phyloP scores from a whole-genome alignment of 2,329 filamentous ascomycete species.

The Clathrospora elynae region DNA sequence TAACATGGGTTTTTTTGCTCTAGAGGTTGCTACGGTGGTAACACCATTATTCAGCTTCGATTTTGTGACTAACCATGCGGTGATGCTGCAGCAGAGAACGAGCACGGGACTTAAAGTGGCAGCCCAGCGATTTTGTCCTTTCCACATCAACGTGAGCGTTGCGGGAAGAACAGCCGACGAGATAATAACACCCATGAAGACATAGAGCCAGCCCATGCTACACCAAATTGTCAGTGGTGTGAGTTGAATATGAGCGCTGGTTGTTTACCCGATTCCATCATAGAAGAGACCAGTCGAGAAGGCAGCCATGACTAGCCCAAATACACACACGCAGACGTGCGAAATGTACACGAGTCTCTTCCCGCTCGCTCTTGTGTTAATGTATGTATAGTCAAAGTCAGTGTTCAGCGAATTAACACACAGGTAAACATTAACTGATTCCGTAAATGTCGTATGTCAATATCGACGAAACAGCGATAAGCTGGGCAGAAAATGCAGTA shows the following conservation, averaged over 20 bases:
- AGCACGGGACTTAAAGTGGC: constrained; percentile 70
- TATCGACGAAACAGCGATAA: constrained; percentile 76
- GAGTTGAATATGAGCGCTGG: not conserved
- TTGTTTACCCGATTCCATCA: constrained; percentile 33
- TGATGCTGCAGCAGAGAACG: constrained; percentile 70
- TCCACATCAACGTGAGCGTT: constrained; percentile 79
- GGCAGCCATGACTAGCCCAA: constrained; percentile 77
- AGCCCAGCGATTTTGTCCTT: constrained; percentile 75
- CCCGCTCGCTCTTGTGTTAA: constrained; percentile 76
- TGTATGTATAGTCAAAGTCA: constrained; percentile 69
- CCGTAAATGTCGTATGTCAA: constrained; percentile 88
- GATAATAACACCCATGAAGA: constrained; percentile 91
- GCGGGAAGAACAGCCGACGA: constrained; percentile 83
- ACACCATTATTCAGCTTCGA: constrained; percentile 42
- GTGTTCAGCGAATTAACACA: not conserved
- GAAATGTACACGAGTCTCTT: constrained; percentile 78
- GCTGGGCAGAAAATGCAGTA: constrained; percentile 53
- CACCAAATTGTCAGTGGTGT: not conserved
- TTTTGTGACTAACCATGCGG: constrained; percentile 50
- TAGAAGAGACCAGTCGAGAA: constrained; percentile 73
- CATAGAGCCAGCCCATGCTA: constrained; percentile 80
- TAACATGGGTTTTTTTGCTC: constrained; percentile 79
- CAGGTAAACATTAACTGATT: too few species aligned
- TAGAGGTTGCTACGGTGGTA: constrained; percentile 54
- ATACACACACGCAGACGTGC: constrained; percentile 73